Conservation (phyloP, 768 basidiomycete species). For the Leccinum pellstonianum region DNA sequence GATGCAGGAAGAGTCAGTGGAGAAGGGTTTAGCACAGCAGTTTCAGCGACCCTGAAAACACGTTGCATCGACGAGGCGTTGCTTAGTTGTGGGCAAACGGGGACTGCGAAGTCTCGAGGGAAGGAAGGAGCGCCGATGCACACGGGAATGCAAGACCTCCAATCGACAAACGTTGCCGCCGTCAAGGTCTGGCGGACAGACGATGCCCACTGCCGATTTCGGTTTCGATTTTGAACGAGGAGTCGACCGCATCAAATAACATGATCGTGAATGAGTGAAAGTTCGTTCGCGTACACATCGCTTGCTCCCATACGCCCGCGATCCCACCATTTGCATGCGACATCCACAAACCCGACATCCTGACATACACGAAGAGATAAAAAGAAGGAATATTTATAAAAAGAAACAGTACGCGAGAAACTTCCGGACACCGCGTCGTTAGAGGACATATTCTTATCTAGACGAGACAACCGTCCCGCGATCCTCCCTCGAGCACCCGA, state of each 20-base stretch:
- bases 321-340: background rate
- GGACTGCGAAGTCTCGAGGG: background rate
- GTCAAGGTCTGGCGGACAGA: background rate
- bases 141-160: background rate
- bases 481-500: constrained; percentile 5
- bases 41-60: constrained; percentile 22
- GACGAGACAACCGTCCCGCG: background rate
- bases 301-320: background rate
- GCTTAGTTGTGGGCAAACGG: background rate
- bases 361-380: background rate
- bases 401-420: background rate
- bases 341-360: background rate
- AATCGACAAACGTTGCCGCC: background rate
- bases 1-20: background rate
- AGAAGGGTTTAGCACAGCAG: background rate
- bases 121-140: background rate
- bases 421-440: background rate
- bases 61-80: constrained; percentile 27
- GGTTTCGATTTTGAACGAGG: background rate
- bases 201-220: background rate
- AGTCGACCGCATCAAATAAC: background rate
- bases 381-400: background rate
- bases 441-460: background rate
- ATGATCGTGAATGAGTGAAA: background rate
- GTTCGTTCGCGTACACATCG: background rate